Conservation (phyloP, 345 rosid species). For the Turnera subulata region DNA sequence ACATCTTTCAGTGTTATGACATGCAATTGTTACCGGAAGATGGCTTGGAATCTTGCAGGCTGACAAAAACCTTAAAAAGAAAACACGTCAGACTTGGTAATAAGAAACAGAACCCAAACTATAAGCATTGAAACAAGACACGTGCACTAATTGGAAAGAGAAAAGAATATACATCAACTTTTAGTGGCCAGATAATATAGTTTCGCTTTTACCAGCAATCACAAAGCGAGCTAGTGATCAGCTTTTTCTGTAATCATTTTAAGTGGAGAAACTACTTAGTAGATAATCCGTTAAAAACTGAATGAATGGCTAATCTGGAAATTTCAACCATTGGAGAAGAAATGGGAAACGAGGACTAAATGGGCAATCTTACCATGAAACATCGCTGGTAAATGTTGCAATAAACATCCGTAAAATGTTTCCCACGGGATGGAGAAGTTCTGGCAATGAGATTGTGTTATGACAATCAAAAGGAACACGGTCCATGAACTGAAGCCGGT, state of each 20-base stretch:
- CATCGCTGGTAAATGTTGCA: slow-evolving; percentile 87
- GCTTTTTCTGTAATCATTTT: no score
- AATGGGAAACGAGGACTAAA: background rate
- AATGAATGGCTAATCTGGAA: background rate
- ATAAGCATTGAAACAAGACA: no score
- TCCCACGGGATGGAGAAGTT: slow-evolving; percentile 69
- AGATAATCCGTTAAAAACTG: background rate
- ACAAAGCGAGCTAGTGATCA: no score
- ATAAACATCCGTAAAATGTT: slow-evolving; percentile 59
- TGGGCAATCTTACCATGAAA: slow-evolving; percentile 51
- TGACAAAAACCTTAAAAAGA: slow-evolving; percentile 59
- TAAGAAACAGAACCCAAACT: slow-evolving; percentile 7
- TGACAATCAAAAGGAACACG: slow-evolving; percentile 27
- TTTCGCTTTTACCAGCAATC: no score
- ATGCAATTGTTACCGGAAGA: slow-evolving; percentile 83
- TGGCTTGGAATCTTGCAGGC: slow-evolving; percentile 63
- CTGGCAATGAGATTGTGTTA: slow-evolving; percentile 57
- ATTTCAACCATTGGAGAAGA: background rate
- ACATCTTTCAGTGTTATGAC: slow-evolving; percentile 71
- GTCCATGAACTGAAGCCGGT: slow-evolving; percentile 56
- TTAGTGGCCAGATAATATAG: background rate
- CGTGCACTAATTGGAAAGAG: background rate
- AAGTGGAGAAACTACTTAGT: no score
- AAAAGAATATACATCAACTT: background rate
- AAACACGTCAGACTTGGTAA: slow-evolving; percentile 19